These are phyloP conservation scores for Phytophthora niederhauseri DNA, from an alignment of 352 stramenopile genomes.

Conservation along the genomic window DNA sequence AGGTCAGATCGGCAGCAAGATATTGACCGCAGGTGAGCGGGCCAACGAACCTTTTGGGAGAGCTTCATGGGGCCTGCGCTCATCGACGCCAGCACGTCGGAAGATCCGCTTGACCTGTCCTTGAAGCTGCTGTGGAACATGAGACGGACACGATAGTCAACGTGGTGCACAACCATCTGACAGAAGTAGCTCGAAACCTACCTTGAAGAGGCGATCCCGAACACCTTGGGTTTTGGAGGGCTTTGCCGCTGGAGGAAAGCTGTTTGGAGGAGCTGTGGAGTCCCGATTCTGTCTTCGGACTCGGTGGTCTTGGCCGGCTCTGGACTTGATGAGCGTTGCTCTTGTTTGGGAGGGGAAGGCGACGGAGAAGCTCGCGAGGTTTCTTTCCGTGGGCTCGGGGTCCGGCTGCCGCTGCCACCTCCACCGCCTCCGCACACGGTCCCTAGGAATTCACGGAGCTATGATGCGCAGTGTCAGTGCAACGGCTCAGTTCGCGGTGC, in stretches of 20 bases:
- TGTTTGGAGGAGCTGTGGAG: conserved; percentile 60
- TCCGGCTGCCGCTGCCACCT: conserved; percentile 9
- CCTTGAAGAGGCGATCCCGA: conserved; percentile 56
- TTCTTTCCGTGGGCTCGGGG: conserved; percentile 34
- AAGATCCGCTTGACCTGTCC: conserved; percentile 47
- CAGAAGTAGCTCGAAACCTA: conserved; percentile 19
- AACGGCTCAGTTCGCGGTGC: not conserved
- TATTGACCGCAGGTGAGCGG: not conserved
- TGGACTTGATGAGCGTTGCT: conserved; percentile 20
- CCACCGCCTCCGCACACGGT: conserved; percentile 42
- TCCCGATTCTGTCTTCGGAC: conserved; percentile 31
- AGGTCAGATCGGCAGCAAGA: conserved; percentile 1
- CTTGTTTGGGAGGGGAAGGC: conserved; percentile 25
- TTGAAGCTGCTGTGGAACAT: conserved; percentile 40
- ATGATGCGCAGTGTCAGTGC: conserved; percentile 13
- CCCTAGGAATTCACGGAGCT: conserved; percentile 73
- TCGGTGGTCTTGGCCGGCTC: conserved; percentile 20
- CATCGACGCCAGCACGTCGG: conserved; percentile 70
- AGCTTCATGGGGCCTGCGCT: conserved; percentile 57
- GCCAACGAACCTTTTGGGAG: conserved; percentile 58
- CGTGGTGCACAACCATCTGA: conserved; percentile 5
- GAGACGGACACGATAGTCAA: conserved; percentile 10
- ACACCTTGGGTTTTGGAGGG: conserved; percentile 57
- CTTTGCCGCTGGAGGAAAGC: conserved; percentile 65
- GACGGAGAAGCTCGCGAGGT: conserved; percentile 18